Conservation (phyloP, 495 filamentous ascomycete genomes). For the Cercophora samala region DNA sequence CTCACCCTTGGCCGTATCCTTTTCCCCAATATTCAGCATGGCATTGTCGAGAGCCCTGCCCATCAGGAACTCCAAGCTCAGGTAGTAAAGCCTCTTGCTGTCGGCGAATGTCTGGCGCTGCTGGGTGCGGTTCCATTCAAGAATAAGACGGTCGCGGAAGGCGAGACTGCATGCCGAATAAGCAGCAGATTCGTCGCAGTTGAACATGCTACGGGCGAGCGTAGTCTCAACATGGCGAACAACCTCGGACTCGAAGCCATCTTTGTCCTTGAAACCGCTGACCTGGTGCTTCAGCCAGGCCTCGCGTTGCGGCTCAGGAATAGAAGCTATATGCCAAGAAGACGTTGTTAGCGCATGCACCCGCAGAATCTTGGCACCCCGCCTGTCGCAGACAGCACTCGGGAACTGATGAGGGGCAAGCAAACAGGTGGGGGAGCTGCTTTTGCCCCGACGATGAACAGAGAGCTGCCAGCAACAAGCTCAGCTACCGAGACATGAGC, state of each 20-base stretch:
- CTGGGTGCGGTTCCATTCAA: slow-evolving; percentile 97
- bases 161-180: slow-evolving; percentile 89
- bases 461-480: neutral
- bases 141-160: slow-evolving; percentile 86
- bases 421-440: slow-evolving; percentile 15
- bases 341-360: slow-evolving; percentile 19
- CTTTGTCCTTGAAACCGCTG: slow-evolving; percentile 68
- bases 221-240: slow-evolving; percentile 96
- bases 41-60: slow-evolving; percentile 95
- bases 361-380: slow-evolving; percentile 12
- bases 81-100: slow-evolving; percentile 91
- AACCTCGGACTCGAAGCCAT: slow-evolving; percentile 67
- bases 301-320: slow-evolving; percentile 84
- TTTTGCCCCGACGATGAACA: slow-evolving; percentile 8
- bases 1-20: slow-evolving; percentile 74
- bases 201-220: slow-evolving; percentile 91
- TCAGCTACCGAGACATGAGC: neutral
- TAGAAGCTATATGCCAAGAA: slow-evolving; percentile 47
- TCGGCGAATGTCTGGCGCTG: slow-evolving; percentile 89
- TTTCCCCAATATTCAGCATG: slow-evolving; percentile 91
- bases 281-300: slow-evolving; percentile 80
- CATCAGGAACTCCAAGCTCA: slow-evolving; percentile 97
- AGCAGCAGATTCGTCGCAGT: slow-evolving; percentile 93
- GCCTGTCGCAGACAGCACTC: neutral
- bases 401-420: neutral